These are phyloP conservation scores for Cladosporium velox DNA, from an alignment of 2,329 filamentous ascomycete genomes.

Conservation along the genomic window DNA sequence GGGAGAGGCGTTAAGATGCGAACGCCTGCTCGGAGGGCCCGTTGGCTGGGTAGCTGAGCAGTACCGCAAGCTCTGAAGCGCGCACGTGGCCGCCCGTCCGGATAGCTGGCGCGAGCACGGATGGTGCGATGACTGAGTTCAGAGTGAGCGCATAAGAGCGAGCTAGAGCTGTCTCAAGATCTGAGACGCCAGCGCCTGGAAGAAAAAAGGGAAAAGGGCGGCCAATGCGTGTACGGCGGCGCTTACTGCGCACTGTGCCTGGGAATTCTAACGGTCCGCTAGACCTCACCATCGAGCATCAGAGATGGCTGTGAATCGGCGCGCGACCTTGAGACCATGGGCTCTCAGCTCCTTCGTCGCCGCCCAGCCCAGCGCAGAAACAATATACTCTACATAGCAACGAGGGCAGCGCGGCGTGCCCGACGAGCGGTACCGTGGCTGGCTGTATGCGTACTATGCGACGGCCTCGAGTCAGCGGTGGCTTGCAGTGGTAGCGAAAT, in stretches of 20 bases:
- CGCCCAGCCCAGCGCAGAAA: not conserved
- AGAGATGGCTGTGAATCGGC: constrained; percentile 6
- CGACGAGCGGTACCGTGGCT: constrained; percentile 10
- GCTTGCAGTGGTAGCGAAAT: constrained; percentile 12
- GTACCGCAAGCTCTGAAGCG: constrained; percentile 1
- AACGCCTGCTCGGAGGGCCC: constrained; percentile 18
- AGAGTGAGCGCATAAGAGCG: not conserved
- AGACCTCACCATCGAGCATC: not conserved
- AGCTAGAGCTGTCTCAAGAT: constrained; percentile 14
- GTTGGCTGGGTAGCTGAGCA: constrained; percentile 7
- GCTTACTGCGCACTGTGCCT: constrained; percentile 1
- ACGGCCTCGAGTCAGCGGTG: constrained; percentile 15
- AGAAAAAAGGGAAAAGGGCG: not conserved
- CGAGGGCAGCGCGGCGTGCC: constrained; percentile 8
- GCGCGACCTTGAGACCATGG: not conserved
- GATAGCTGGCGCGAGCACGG: constrained; percentile 10
- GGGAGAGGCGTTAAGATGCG: constrained; percentile 16
- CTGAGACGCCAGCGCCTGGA: constrained; percentile 19
- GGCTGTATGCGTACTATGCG: not conserved
- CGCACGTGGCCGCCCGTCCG: constrained; percentile 18
- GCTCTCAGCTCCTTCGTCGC: not conserved
- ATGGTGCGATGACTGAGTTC: not conserved
- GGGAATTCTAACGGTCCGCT: constrained; percentile 1
- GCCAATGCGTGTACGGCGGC: not conserved
- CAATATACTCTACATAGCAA: constrained; percentile 4